Percentiles rank a stretch among this genome's conserved stretches.
Evolutionary conservation across 495 filamentous ascomycete genomes (phyloP).

Genomic region (Niebla homalea): DNA sequence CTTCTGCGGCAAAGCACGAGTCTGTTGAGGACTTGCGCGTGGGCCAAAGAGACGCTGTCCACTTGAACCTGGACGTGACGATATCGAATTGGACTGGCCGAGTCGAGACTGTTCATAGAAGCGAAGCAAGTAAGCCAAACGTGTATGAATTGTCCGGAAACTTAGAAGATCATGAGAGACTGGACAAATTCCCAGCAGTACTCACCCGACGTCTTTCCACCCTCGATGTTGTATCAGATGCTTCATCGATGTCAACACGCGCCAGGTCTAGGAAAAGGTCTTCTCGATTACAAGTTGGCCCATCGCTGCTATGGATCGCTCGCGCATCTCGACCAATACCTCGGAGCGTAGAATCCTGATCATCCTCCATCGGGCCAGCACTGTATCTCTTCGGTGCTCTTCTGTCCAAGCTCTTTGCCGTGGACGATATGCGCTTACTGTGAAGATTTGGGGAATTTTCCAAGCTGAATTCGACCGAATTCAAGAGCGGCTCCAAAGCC

Average conservation of each 20-base stretch:
- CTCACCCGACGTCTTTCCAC: slow-evolving; percentile 18
- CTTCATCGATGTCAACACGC: slow-evolving; percentile 37
- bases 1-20: neutral
- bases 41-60: slow-evolving; percentile 3
- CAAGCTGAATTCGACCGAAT: neutral
- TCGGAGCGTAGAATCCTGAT: slow-evolving; percentile 20
- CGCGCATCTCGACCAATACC: slow-evolving; percentile 18
- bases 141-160: too few species aligned
- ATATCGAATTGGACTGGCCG: neutral
- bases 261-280: slow-evolving; percentile 56
- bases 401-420: neutral
- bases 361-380: slow-evolving; percentile 4
- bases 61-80: slow-evolving; percentile 23
- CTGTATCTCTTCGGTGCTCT: neutral
- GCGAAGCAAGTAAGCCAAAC: neutral
- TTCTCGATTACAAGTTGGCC: slow-evolving; percentile 27
- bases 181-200: slow-evolving; percentile 24
- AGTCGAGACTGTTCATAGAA: neutral
- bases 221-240: slow-evolving; percentile 32
- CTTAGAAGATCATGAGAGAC: slow-evolving; percentile 14
- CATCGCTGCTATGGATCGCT: slow-evolving; percentile 19
- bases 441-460: neutral
- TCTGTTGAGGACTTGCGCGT: neutral
- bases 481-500: slow-evolving; percentile 2
- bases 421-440: neutral